Conservation (phyloP, 1,284 basidiomycete species). For the Papiliotrema fonsecae region DNA sequence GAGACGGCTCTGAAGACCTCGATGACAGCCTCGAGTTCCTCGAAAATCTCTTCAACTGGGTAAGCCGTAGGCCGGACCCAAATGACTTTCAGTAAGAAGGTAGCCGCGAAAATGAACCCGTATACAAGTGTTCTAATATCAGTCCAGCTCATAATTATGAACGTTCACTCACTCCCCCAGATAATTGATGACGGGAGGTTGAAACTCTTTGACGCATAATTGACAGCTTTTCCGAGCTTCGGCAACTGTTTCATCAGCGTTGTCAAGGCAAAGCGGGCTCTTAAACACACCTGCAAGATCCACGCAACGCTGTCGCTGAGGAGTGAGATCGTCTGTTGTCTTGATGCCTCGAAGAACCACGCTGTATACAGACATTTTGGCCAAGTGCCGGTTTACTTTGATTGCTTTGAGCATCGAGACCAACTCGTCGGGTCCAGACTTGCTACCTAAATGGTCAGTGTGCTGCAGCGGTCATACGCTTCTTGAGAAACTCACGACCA, state of each 20-base stretch:
- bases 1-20: conserved; percentile 1
- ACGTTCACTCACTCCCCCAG: conserved; percentile 8
- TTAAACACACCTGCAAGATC: conserved; percentile 4
- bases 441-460: neutral
- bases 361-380: conserved; percentile 3
- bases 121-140: conserved; percentile 1
- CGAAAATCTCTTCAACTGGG: neutral
- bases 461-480: too few species aligned
- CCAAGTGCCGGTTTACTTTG: conserved; percentile 2
- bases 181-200: conserved; percentile 6
- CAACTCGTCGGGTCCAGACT: neutral
- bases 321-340: conserved; percentile 2
- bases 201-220: conserved; percentile 2
- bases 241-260: neutral
- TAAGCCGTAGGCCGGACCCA: conserved; percentile 2
- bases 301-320: conserved; percentile 1
- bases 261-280: neutral
- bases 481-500: neutral
- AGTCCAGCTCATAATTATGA: too few species aligned
- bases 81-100: conserved; percentile 10
- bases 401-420: conserved; percentile 4
- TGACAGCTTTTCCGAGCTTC: conserved; percentile 1
- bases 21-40: conserved; percentile 1
- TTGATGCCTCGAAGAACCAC: conserved; percentile 5
- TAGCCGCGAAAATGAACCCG: conserved; percentile 5